Evolutionary conservation across 106 monocot genomes (phyloP), one percentile per base, ranked within the genome.

Genomic region (Dactylorhiza incarnata): DNA sequence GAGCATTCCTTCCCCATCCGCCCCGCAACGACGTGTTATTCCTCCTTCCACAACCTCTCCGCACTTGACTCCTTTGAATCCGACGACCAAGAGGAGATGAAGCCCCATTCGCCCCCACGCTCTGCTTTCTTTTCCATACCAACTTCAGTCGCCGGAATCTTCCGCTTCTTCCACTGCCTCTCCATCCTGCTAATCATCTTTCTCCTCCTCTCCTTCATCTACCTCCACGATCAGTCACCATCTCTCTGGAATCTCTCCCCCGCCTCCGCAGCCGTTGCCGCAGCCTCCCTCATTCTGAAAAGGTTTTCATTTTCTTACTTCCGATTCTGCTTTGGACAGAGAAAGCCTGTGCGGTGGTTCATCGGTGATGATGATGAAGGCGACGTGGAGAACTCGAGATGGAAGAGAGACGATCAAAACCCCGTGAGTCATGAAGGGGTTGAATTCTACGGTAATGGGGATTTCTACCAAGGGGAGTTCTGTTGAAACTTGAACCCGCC

Each of bases 1-100:
- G 85, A 83, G 0, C 90, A 83, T 1, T 90, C 87, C n/a, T 87
- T 85, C 48, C 85, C 87, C 19, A 80, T 85, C 49, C 87, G 90
- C 51, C 85, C 90, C 29, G 83, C 90, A 1, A 85, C 87, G 47
- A 43, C 87, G 22, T 87, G 87, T 49, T 79, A n/a, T n/a, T n/a
- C 87, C 62, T 90, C 90, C 46, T 46, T 82, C 73, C 82, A 79
- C 22, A 82, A 68, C 78, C 81, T 85, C 63, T 74, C 78, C 71
- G 59, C 83, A 7, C 48, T 79, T 45, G 79, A 76, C 22, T 74
- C 68, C 8, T n/a, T 48, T 2, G 48, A 48, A 19, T 71, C 48
- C 48, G 71, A 71, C 8, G n/a, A n/a, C n/a, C 71, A 46, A 15
- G 71, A 71, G 10, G 71, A 71, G 22, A 48, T 20, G 0, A 71